phyloP scores from a whole-genome alignment of 176 grass and related monocot species.

The Cymbopogon citratus region DNA sequence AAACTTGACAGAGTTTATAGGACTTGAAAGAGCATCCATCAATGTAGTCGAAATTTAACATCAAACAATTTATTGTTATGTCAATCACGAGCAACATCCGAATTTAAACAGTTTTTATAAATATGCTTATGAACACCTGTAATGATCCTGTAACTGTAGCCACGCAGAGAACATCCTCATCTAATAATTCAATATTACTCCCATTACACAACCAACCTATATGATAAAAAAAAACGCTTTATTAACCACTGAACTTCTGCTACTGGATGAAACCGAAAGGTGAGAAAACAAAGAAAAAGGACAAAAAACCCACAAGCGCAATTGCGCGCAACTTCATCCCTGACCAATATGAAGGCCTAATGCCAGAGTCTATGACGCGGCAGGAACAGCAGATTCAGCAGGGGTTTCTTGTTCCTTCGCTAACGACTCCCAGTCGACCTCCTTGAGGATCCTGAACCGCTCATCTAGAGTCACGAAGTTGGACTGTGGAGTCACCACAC shows the following conservation, averaged over 20 bases:
- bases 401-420: slow-evolving; percentile 40
- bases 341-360: not conserved
- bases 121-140: not conserved
- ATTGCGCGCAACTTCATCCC: not conserved
- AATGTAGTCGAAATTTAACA: not conserved
- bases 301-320: not conserved
- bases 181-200: not conserved
- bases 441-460: slow-evolving; percentile 73
- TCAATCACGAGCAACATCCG: not conserved
- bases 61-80: not conserved
- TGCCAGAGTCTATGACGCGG: not conserved
- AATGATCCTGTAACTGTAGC: not conserved
- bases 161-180: not conserved
- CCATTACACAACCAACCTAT: not conserved
- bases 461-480: slow-evolving; percentile 67
- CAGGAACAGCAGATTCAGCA: slow-evolving; percentile 33
- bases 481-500: slow-evolving; percentile 41
- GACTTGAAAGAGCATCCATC: not conserved
- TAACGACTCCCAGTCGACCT: slow-evolving; percentile 66
- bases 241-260: not conserved
- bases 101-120: not conserved
- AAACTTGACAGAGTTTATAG: too few species aligned
- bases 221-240: not conserved
- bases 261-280: not conserved
- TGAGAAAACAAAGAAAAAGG: not conserved